Evolutionary conservation across 768 basidiomycete genomes (phyloP).

Genomic region (Termitomyces sp.): DNA sequence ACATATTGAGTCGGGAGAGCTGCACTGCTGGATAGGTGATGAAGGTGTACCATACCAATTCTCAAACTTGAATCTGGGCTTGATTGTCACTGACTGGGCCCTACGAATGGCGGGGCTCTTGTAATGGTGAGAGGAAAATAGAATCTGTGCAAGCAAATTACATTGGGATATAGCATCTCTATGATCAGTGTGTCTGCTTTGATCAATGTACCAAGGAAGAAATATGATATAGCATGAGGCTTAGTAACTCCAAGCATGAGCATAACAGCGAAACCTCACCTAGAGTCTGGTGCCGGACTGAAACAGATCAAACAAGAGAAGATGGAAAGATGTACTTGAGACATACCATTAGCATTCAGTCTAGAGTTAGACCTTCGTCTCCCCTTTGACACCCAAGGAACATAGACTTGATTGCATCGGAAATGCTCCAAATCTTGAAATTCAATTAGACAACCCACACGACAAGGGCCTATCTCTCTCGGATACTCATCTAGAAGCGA

Average conservation of each 20-base stretch:
- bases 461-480: background rate
- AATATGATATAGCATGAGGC: slow-evolving; percentile 2
- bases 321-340: background rate
- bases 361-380: slow-evolving; percentile 28
- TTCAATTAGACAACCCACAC: background rate
- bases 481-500: background rate
- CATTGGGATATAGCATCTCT: slow-evolving; percentile 14
- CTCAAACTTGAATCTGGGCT: slow-evolving; percentile 17
- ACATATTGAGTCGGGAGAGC: slow-evolving; percentile 28
- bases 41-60: slow-evolving; percentile 15
- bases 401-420: slow-evolving; percentile 41
- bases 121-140: slow-evolving; percentile 7
- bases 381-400: slow-evolving; percentile 44
- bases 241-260: too few species aligned
- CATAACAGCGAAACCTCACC: background rate
- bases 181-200: slow-evolving; percentile 19
- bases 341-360: slow-evolving; percentile 30
- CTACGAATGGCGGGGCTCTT: slow-evolving; percentile 6
- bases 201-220: slow-evolving; percentile 20
- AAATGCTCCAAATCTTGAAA: slow-evolving; percentile 24
- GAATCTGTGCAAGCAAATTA: slow-evolving; percentile 22
- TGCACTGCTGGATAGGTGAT: slow-evolving; percentile 19
- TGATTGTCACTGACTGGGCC: slow-evolving; percentile 11
- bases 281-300: slow-evolving; percentile 16
- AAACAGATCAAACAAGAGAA: too few species aligned